Evolutionary conservation across 495 filamentous ascomycete genomes (phyloP), one percentile per base, ranked within the genome.

Genomic region (Hypomontagnella monticulosa): DNA sequence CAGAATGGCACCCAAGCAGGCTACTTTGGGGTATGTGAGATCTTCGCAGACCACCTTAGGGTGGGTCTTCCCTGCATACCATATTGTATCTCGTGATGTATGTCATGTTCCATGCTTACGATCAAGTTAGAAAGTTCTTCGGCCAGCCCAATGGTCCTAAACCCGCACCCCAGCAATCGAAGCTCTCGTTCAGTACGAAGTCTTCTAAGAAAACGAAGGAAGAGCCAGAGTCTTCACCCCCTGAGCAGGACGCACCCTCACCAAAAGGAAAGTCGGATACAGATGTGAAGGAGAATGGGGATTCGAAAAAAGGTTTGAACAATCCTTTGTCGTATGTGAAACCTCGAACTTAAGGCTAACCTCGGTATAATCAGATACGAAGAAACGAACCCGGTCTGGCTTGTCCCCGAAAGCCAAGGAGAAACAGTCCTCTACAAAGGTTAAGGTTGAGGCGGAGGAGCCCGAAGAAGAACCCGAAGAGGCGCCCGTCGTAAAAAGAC

Each of bases 11-110:
- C 79, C 82, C 12, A 97, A 93, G 74, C 94, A 98, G 83, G 86
- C 90, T 70, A 97, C 93, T 7, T 76, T 98, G 73, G 92, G 92
- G 94, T 98, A 97, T 81, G 94, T 96, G 43, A 88, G 84, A 75
- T 81, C 88, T 57, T 83, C 85, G 52, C 93, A 97, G 79, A 84
- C 86, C 69, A 96, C 90, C 56, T 79, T 97, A 73, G 87, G 91
- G 93, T 96, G 85, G 81, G 91, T 88, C 40, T 58, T 48, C 48
- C 33, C 59, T 66, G 34, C 20, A 19, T 57, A 32, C n/a, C 10
- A 38, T 19, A 4, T 14, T 51, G 12, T 42, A 46, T 14, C 18
- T 4, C 11, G 12, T 20, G 49, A 20, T 27, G 1, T 19, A 23
- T 66, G 11, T 48, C 8, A 32, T 18, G 19, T 19, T 23, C 44